Base-by-base conservation (phyloP, 139 green algal genomes). In the Chloropicon primus region DNA sequence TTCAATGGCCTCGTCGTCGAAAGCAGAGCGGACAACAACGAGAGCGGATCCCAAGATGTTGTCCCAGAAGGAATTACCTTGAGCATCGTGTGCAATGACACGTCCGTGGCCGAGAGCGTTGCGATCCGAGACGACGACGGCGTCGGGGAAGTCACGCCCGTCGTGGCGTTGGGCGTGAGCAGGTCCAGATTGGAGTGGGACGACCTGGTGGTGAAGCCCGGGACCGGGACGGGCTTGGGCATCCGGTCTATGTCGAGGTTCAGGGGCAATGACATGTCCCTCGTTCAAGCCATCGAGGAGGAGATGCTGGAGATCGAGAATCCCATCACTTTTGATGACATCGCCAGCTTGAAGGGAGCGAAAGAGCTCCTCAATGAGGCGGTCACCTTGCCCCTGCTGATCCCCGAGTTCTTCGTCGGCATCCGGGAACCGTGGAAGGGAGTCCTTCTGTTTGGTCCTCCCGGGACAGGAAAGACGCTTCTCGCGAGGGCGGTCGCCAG, bases 371-470 rank as follows among this genome's bases (percentile, higher is more conserved):
- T 98, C 54, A 86, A 95, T 74, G 93, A 97, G 84, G 90, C 94
- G 1, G 89, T 94, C 28, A 88, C 94, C 74, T 80, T 96, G 77
- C 91, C 94, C 1, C 84, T 97, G 53, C 84, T 91, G 73, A 94
- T 95, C 85, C 91, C 90, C 23, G 89, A 95, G 27, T 93, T 93
- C 80, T 97, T 97, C 85, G 90, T 90, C 41, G 92, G 81, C 54
- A 96, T 97, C 74, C 82, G 92, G 17, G 82, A 87, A 22, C 93
- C 93, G 23, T 88, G 93, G 82, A 97, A 97, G 89, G 94, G 94
- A 1, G 93, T 98, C 53, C 86, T 98, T 77, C 86, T 98, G 81
- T 97, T 97, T 84, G 94, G 94, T 0, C 94, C 94, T 2, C 94
- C 94, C 0, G 93, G 93, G 22, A 96, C 90, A 22, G 90, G 88